A percentile compares a stretch with the other conserved stretches of the same genome.
Conservation (phyloP, 1,284 basidiomycete species). For the Singerocomus inundabilis region DNA sequence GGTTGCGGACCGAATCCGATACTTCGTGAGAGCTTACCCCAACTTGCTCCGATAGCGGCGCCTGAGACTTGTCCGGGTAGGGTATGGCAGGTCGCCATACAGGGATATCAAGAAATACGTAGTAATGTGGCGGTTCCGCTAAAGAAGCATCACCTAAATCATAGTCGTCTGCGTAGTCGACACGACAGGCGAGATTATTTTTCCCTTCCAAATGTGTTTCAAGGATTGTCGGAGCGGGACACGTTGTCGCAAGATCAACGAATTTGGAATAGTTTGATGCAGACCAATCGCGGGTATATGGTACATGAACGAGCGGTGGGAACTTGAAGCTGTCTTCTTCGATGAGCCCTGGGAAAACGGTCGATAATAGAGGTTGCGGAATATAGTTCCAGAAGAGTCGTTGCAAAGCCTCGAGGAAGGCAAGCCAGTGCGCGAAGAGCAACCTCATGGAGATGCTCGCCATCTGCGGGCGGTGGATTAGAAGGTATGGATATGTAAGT, state of each 20-base stretch:
- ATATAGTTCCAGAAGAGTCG: constrained; percentile 7
- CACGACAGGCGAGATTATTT: constrained; percentile 1
- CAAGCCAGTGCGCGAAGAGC: constrained; percentile 19
- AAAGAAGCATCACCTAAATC: neutral
- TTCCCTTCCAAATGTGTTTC: constrained; percentile 1
- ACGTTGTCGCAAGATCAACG: constrained; percentile 6
- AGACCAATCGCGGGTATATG: neutral
- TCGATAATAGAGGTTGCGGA: constrained; percentile 14
- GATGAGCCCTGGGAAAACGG: constrained; percentile 5
- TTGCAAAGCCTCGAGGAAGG: constrained; percentile 14
- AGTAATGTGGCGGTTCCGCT: neutral
- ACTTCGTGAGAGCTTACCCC: constrained; percentile 1
- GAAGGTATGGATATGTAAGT: neutral
- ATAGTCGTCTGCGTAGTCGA: neutral
- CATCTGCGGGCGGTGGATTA: neutral
- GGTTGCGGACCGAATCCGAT: neutral
- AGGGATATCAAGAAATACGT: neutral
- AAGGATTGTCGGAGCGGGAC: constrained; percentile 7
- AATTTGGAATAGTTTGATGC: neutral
- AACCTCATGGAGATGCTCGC: constrained; percentile 1
- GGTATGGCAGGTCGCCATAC: neutral
- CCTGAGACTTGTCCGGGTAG: neutral
- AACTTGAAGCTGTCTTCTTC: neutral
- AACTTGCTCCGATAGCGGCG: neutral
- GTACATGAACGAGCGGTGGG: neutral